Percentiles rank a stretch among this genome's conserved stretches.
Evolutionary conservation across 169 alveolate genomes (phyloP).

Genomic region (Babesia divergens): DNA sequence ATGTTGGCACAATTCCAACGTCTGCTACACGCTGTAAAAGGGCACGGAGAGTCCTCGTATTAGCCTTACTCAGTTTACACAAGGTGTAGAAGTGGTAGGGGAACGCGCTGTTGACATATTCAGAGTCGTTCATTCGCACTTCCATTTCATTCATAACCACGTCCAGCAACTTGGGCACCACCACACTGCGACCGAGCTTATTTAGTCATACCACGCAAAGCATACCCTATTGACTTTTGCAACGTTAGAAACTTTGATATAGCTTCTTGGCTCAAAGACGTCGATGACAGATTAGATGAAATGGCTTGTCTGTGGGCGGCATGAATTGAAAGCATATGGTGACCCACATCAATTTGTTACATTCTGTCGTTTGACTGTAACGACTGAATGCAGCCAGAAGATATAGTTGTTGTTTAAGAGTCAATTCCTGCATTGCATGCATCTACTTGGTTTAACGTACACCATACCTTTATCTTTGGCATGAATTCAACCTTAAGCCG

Average conservation of each 20-base stretch:
- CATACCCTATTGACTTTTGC: slow-evolving; percentile 29
- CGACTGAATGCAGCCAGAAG: slow-evolving; percentile 10
- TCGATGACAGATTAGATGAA: not conserved
- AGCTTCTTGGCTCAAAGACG: not conserved
- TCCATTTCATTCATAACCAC: slow-evolving; percentile 27
- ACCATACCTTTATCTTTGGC: slow-evolving; percentile 1
- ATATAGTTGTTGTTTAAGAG: not conserved
- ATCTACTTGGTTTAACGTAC: not conserved
- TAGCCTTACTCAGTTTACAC: slow-evolving; percentile 4
- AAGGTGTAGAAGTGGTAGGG: slow-evolving; percentile 25
- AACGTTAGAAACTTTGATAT: slow-evolving; percentile 18
- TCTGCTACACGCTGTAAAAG: not conserved
- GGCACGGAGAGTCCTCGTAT: not conserved
- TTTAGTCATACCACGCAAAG: not conserved
- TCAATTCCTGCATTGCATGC: not conserved
- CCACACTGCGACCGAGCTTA: not conserved
- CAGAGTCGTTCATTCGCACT: slow-evolving; percentile 13
- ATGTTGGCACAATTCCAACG: not conserved
- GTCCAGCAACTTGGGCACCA: slow-evolving; percentile 15
- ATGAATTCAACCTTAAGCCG: not conserved
- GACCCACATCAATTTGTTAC: not conserved
- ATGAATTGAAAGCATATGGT: not conserved
- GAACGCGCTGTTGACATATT: slow-evolving; percentile 2
- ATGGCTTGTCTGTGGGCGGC: not conserved
- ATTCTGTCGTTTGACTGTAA: not conserved